phyloP scores from a whole-genome alignment of 2,329 filamentous ascomycete genomes.

The Furcasterigmium furcatum region DNA sequence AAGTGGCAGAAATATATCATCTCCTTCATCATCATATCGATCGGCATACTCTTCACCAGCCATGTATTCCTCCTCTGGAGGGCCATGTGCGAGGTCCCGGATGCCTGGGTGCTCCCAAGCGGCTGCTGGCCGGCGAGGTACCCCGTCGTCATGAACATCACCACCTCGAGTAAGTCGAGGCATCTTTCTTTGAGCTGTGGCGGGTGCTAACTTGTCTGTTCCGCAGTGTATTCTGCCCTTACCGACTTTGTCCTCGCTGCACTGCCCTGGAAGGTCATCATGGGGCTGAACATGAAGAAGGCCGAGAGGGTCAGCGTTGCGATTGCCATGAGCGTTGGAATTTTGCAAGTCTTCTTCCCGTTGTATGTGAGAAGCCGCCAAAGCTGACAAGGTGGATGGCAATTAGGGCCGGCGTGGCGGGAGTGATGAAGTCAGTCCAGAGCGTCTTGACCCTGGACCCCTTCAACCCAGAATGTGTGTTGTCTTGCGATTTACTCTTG shows the following conservation, averaged over 20 bases:
- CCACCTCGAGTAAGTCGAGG: constrained; percentile 11
- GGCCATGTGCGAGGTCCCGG: constrained; percentile 19
- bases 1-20: constrained; percentile 17
- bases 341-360: constrained; percentile 15
- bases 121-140: constrained; percentile 13
- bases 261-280: constrained; percentile 20
- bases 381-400: background rate
- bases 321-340: constrained; percentile 28
- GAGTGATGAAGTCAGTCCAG: constrained; percentile 17
- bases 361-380: background rate
- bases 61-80: constrained; percentile 15
- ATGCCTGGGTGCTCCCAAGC: constrained; percentile 14
- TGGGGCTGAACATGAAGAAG: constrained; percentile 25
- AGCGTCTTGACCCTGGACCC: constrained; percentile 7
- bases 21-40: constrained; percentile 20
- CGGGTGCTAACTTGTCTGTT: background rate
- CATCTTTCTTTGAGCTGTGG: background rate
- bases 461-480: constrained; percentile 12
- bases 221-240: constrained; percentile 5
- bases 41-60: constrained; percentile 14
- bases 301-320: constrained; percentile 27
- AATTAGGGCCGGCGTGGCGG: background rate
- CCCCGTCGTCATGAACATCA: constrained; percentile 8
- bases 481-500: too few relatives aligned
- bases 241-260: constrained; percentile 6